phyloP scores from a whole-genome alignment of 164 flowering plant species.

The Nymphaea colorata region DNA sequence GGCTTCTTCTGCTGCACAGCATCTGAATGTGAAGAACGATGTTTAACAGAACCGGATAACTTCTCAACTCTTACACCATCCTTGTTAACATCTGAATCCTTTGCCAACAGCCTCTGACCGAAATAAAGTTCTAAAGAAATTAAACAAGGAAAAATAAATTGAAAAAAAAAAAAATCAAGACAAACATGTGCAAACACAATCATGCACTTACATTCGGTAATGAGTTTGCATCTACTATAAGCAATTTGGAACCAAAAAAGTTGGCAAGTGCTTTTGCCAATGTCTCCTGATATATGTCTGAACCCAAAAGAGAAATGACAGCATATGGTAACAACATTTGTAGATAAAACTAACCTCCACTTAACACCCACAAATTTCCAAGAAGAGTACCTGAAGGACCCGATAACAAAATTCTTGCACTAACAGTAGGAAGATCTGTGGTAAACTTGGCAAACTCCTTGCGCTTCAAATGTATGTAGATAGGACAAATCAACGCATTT shows the following conservation, averaged over 20 bases:
- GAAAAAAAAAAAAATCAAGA: neutral
- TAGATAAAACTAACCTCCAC: neutral
- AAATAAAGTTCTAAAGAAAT: neutral
- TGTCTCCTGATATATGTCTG: slow-evolving; percentile 87
- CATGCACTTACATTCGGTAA: slow-evolving; percentile 64
- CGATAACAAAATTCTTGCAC: slow-evolving; percentile 74
- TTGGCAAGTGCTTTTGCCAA: slow-evolving; percentile 81
- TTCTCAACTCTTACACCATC: slow-evolving; percentile 55
- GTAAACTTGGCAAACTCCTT: slow-evolving; percentile 38
- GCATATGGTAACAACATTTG: neutral
- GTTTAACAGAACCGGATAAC: slow-evolving; percentile 28
- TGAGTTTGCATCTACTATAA: slow-evolving; percentile 59
- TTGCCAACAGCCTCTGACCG: slow-evolving; percentile 19
- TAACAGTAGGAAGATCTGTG: slow-evolving; percentile 47
- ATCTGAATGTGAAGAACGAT: slow-evolving; percentile 28
- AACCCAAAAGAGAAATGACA: slow-evolving; percentile 37
- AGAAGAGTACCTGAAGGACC: slow-evolving; percentile 74
- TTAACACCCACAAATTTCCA: neutral
- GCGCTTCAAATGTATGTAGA: slow-evolving; percentile 58
- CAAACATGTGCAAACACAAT: too few relatives aligned
- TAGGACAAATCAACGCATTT: slow-evolving; percentile 64
- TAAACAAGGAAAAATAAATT: neutral
- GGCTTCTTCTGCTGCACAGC: slow-evolving; percentile 46
- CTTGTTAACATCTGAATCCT: slow-evolving; percentile 32
- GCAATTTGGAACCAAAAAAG: slow-evolving; percentile 64